Base-by-base conservation (phyloP, 305 asterid genomes). In the Solanum aculeatissimum region DNA sequence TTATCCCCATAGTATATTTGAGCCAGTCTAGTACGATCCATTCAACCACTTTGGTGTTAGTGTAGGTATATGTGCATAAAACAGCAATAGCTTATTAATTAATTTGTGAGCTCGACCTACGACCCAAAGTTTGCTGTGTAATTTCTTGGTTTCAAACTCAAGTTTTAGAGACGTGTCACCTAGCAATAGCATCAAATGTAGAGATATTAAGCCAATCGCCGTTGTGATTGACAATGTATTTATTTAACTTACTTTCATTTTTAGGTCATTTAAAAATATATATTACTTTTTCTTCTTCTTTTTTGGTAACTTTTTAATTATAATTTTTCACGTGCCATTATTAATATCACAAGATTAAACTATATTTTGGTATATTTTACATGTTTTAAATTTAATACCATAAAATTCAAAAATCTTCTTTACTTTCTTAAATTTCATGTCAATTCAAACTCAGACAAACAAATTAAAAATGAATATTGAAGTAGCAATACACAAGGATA, bases 381-480 rank as follows among this genome's bases (percentile, higher is more conserved):
- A 11, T 47, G 12, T 47, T 47, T 47, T 12, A 12, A 47, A 4
- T 47, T 12, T 47, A 47, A 55, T 0, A 55, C 0, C 2, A 19
- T 4, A 55, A 55, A 2, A 55, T 19, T 55, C 12, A 55, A 55
- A 55, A 55, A 1, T 7, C 0, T 55, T 54, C 0, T 55, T 55
- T 19, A 55, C 12, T 55, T 55, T 55, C 0, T 19, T 55, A 55
- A 55, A 55, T 0, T 7, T 19, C 1, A 1, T 1, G 7, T 16
- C 58, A 53, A 1, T 1, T 54, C 1, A 55, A 55, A 55, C 19
- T 55, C 13, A 8, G 6, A 55, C 13, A 3, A 55, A 55, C 0
- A 55, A 55, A 8, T 19, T 55, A 0, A 19, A 19, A 9, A 55
- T 0, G 0, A 9, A 55, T 1, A 0, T 35, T 4, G 0, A 19